phyloP scores from a whole-genome alignment of 306 rosid genomes.

The Cucumis hystrix region DNA sequence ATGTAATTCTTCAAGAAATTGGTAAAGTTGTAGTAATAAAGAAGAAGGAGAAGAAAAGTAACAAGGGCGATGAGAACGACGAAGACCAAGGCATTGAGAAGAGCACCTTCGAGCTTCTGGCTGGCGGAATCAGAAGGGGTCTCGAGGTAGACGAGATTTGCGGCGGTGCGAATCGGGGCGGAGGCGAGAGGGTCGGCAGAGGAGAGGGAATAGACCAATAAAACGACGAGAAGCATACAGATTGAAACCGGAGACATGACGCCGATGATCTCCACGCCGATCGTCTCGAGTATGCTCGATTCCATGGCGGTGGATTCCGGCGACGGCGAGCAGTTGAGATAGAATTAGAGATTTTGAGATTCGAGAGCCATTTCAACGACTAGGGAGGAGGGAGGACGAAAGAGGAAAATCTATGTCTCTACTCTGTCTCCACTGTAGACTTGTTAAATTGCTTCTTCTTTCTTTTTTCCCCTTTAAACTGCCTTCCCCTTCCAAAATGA shows the following conservation, averaged over 20 bases:
- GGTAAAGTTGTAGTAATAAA: slow-evolving; percentile 84
- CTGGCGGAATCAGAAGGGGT: slow-evolving; percentile 56
- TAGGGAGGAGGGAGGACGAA: neutral
- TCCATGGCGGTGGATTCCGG: slow-evolving; percentile 36
- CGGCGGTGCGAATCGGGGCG: slow-evolving; percentile 51
- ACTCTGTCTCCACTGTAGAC: neutral
- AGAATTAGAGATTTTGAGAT: neutral
- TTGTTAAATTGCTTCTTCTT: no score
- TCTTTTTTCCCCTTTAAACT: no score
- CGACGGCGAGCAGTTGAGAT: slow-evolving; percentile 14
- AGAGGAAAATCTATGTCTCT: neutral
- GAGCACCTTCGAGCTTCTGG: slow-evolving; percentile 78
- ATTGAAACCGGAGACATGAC: slow-evolving; percentile 93
- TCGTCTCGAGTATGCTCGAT: slow-evolving; percentile 61
- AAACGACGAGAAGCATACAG: slow-evolving; percentile 84
- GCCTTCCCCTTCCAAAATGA: no score
- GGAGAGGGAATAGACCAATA: slow-evolving; percentile 68
- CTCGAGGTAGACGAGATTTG: slow-evolving; percentile 80
- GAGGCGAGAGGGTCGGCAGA: slow-evolving; percentile 28
- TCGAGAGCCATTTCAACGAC: neutral
- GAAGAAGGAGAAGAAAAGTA: slow-evolving; percentile 66
- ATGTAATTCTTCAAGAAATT: slow-evolving; percentile 69
- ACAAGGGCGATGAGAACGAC: slow-evolving; percentile 56
- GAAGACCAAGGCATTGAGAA: slow-evolving; percentile 80
- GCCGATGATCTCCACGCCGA: slow-evolving; percentile 79